Percentiles rank a stretch among this genome's conserved stretches.
phyloP scores from a whole-genome alignment of 2,329 filamentous ascomycete genomes.

The Plectosphaerella sp. region DNA sequence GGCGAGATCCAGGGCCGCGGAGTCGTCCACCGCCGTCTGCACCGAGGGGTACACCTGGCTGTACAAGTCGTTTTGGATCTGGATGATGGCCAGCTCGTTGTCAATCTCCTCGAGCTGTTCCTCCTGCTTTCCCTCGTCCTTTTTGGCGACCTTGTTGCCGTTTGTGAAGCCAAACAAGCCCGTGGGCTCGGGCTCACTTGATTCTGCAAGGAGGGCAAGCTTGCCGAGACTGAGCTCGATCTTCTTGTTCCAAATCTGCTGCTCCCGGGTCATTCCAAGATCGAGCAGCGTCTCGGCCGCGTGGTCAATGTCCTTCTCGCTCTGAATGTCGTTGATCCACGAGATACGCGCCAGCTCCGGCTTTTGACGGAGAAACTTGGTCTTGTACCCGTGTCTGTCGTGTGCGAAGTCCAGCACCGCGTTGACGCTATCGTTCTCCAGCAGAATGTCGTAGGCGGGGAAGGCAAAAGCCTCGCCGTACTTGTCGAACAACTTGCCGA shows the following conservation, averaged over 20 bases:
- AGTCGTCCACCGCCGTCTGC: constrained; percentile 70
- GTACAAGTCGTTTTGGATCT: constrained; percentile 76
- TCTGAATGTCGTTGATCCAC: constrained; percentile 91
- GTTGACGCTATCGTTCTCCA: constrained; percentile 61
- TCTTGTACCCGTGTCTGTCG: constrained; percentile 67
- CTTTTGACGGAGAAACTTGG: constrained; percentile 70
- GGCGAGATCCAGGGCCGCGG: constrained; percentile 72
- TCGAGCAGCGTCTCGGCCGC: constrained; percentile 68
- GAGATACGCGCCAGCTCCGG: constrained; percentile 71
- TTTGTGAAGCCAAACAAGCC: constrained; percentile 17
- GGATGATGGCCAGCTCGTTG: constrained; percentile 62
- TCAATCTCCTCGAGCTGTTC: constrained; percentile 50
- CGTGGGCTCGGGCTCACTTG: constrained; percentile 22
- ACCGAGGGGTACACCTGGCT: constrained; percentile 65
- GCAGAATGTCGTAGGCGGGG: constrained; percentile 75
- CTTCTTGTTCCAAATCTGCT: constrained; percentile 87
- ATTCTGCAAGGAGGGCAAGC: constrained; percentile 67
- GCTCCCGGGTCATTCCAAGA: constrained; percentile 67
- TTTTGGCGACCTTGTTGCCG: constrained; percentile 25
- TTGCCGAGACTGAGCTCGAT: constrained; percentile 89
- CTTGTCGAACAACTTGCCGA: constrained; percentile 51
- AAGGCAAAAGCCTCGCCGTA: constrained; percentile 66
- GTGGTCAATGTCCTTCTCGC: constrained; percentile 68
- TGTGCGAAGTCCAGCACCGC: constrained; percentile 67
- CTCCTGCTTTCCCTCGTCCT: constrained; percentile 31